Conservation (phyloP, 352 stramenopile genomes). For the Phytopythium sindhum region DNA sequence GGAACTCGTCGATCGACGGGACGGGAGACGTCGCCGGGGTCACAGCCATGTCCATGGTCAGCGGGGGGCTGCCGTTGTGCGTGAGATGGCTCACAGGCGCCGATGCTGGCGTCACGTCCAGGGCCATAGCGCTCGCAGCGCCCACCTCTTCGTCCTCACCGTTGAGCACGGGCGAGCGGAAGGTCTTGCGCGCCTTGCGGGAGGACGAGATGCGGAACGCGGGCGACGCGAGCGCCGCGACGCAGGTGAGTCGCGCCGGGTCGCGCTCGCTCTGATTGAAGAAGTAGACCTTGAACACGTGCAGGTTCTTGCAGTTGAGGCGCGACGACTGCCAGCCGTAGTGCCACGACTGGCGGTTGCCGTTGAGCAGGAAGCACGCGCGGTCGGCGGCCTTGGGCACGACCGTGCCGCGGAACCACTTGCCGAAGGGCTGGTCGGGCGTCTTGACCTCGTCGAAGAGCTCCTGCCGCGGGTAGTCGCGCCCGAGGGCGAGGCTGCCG, state of each 20-base stretch:
- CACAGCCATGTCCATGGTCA: neutral
- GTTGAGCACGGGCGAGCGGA: constrained; percentile 38
- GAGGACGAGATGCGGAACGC: constrained; percentile 79
- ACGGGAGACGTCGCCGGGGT: constrained; percentile 9
- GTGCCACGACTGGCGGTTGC: constrained; percentile 84
- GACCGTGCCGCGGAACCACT: constrained; percentile 59
- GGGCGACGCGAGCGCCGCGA: constrained; percentile 54
- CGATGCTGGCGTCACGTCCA: neutral
- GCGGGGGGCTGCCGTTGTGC: constrained; percentile 10
- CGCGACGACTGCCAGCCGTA: constrained; percentile 84
- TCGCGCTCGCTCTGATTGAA: constrained; percentile 38
- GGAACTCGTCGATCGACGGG: constrained; percentile 45
- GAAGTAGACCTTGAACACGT: constrained; percentile 77
- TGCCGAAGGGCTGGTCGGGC: constrained; percentile 69
- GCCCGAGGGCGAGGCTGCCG: constrained; percentile 28
- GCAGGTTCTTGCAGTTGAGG: constrained; percentile 82
- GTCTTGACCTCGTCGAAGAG: constrained; percentile 77
- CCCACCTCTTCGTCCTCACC: constrained; percentile 8
- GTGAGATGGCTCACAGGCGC: constrained; percentile 1
- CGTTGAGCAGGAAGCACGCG: constrained; percentile 73
- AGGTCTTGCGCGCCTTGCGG: constrained; percentile 78
- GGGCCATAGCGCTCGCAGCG: neutral
- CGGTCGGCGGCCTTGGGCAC: constrained; percentile 29
- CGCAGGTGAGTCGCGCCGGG: constrained; percentile 34
- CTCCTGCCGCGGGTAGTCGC: constrained; percentile 54